Conservation (phyloP, 2,329 filamentous ascomycete species). For the Stemphylium lycopersici region DNA sequence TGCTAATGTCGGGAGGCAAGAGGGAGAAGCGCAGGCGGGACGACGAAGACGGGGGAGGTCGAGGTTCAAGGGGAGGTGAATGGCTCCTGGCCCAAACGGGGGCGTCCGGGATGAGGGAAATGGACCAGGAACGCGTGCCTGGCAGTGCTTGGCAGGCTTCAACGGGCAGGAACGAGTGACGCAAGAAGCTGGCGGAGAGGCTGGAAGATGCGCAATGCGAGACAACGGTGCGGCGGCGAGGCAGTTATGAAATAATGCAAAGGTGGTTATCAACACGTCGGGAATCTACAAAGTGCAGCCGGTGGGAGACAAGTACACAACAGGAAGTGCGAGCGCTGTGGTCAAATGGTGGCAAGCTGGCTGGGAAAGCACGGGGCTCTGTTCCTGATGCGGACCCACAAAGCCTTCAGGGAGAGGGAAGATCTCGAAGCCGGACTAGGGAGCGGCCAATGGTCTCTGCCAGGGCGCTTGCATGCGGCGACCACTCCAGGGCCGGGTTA, state of each 20-base stretch:
- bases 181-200: constrained; percentile 5
- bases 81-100: constrained; percentile 31
- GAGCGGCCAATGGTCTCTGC: constrained; percentile 22
- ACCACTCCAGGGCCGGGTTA: constrained; percentile 28
- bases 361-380: constrained; percentile 5
- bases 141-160: constrained; percentile 26
- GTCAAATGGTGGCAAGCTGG: constrained; percentile 10
- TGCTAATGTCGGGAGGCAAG: constrained; percentile 28
- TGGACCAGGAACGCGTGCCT: constrained; percentile 28
- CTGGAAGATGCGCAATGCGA: not conserved
- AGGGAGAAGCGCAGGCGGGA: constrained; percentile 14
- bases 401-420: constrained; percentile 18
- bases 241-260: constrained; percentile 4
- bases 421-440: constrained; percentile 25
- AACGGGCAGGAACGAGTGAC: constrained; percentile 19
- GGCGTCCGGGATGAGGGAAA: constrained; percentile 18
- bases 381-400: constrained; percentile 19
- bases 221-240: not conserved
- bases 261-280: not conserved
- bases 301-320: not conserved
- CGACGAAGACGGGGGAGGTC: constrained; percentile 13
- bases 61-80: constrained; percentile 14
- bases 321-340: constrained; percentile 7
- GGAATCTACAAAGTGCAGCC: not conserved
- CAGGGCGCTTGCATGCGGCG: constrained; percentile 32